Percentiles rank a stretch among this genome's conserved stretches.
Evolutionary conservation across 1,284 basidiomycete species (phyloP).

Genomic region (Coniophora puteana): DNA sequence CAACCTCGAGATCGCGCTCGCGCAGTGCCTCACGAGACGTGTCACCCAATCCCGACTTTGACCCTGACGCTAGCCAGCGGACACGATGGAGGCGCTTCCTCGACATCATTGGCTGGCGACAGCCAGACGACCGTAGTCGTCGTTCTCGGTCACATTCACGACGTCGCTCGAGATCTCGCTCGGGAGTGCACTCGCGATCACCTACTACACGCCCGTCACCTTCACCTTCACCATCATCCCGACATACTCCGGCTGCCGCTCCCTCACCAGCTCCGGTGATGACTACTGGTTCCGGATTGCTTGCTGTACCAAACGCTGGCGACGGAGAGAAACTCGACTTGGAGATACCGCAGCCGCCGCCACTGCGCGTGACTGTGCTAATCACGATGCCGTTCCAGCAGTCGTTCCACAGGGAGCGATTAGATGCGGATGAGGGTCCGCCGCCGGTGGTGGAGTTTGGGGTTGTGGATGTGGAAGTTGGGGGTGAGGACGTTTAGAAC

Average conservation of each 20-base stretch:
- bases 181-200: no score
- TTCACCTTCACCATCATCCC: conserved; percentile 8
- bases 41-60: conserved; percentile 5
- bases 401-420: no score
- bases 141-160: no score
- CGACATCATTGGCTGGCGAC: no score
- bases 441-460: conserved; percentile 49
- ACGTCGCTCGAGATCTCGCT: no score
- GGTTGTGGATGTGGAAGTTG: conserved; percentile 38
- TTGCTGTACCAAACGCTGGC: conserved; percentile 23
- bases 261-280: conserved; percentile 10
- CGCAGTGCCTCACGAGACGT: conserved; percentile 4
- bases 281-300: conserved; percentile 10
- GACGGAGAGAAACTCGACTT: no score
- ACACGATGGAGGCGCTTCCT: conserved; percentile 15
- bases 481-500: no score
- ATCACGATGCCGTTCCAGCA: conserved; percentile 48
- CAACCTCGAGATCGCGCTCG: conserved; percentile 5
- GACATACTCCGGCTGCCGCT: conserved; percentile 4
- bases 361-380: conserved; percentile 47
- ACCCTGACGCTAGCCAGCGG: conserved; percentile 7
- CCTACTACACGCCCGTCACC: conserved; percentile 15
- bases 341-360: no score
- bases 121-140: no score
- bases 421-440: conserved; percentile 30